Percentiles rank a stretch among this genome's conserved stretches.
Conservation (phyloP, 495 filamentous ascomycete genomes). For the Lasiosphaeris hirsuta region DNA sequence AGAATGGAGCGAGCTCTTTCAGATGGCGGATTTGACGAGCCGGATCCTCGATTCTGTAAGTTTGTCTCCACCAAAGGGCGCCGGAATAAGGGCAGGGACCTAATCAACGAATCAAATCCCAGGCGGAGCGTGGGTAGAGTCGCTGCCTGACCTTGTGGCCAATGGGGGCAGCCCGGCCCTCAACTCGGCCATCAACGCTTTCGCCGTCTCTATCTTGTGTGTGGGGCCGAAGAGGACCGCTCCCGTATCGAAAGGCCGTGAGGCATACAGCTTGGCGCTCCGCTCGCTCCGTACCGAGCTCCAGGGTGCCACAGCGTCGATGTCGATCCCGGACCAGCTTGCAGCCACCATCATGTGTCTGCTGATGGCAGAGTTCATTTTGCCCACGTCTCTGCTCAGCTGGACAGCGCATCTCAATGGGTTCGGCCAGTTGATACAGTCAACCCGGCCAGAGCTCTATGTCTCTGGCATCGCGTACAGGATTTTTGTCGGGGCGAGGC, state of each 20-base stretch:
- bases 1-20: too few species aligned
- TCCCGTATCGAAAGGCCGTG: conserved; percentile 12
- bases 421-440: conserved; percentile 26
- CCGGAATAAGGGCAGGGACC: background rate
- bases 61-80: background rate
- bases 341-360: conserved; percentile 39
- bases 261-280: conserved; percentile 30
- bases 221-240: conserved; percentile 9
- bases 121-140: conserved; percentile 39
- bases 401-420: conserved; percentile 32
- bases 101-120: conserved; percentile 10
- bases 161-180: conserved; percentile 16
- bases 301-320: conserved; percentile 4
- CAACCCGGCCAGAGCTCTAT: conserved; percentile 25
- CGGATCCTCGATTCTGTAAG: too few species aligned
- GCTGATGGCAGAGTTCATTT: conserved; percentile 31
- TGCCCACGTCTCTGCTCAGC: conserved; percentile 24
- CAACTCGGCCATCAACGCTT: conserved; percentile 28
- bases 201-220: conserved; percentile 27
- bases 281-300: conserved; percentile 25
- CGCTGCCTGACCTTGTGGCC: conserved; percentile 27
- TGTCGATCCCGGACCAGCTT: conserved; percentile 15
- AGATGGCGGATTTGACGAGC: too few species aligned
- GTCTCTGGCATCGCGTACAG: conserved; percentile 28
- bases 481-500: conserved; percentile 37